These are phyloP conservation scores for Colletotrichum destructivum DNA, from an alignment of 2,329 filamentous ascomycete genomes.

Conservation along the genomic window DNA sequence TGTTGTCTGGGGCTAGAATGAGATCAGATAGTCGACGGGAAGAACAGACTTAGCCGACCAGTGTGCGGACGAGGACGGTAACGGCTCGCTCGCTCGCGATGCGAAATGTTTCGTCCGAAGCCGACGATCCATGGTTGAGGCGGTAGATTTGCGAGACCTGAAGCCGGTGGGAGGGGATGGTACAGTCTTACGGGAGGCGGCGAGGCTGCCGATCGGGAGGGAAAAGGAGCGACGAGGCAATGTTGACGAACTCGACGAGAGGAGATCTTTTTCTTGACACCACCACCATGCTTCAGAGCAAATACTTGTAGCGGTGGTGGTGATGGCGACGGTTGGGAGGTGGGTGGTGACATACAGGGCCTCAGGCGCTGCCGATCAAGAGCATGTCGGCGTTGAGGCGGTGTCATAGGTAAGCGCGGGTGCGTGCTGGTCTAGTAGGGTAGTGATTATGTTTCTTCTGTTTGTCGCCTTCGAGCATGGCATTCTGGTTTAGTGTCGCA, in stretches of 20 bases:
- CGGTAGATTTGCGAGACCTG: neutral
- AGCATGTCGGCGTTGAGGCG: conserved; percentile 16
- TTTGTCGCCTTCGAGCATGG: conserved; percentile 3
- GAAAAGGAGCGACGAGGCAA: too few relatives aligned
- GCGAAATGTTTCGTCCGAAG: neutral
- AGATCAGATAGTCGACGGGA: conserved; percentile 6
- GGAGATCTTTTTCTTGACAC: neutral
- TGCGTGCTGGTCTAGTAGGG: neutral
- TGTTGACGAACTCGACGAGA: neutral
- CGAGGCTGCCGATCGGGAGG: neutral
- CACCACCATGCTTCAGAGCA: neutral
- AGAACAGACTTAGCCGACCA: conserved; percentile 33
- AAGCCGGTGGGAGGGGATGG: neutral
- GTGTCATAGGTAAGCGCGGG: conserved; percentile 5
- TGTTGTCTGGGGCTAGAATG: neutral
- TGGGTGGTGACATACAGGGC: neutral
- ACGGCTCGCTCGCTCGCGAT: conserved; percentile 8
- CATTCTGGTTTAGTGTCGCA: neutral
- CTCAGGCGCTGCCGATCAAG: conserved; percentile 11
- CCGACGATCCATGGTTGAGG: neutral
- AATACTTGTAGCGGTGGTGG: neutral
- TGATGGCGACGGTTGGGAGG: conserved; percentile 2
- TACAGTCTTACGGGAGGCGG: neutral
- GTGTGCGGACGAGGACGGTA: conserved; percentile 10
- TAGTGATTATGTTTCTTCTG: conserved; percentile 8